Percentiles rank a stretch among this genome's conserved stretches.
Conservation (phyloP, 2,329 filamentous ascomycete species). For the Fusarium neocosmosporiellum region DNA sequence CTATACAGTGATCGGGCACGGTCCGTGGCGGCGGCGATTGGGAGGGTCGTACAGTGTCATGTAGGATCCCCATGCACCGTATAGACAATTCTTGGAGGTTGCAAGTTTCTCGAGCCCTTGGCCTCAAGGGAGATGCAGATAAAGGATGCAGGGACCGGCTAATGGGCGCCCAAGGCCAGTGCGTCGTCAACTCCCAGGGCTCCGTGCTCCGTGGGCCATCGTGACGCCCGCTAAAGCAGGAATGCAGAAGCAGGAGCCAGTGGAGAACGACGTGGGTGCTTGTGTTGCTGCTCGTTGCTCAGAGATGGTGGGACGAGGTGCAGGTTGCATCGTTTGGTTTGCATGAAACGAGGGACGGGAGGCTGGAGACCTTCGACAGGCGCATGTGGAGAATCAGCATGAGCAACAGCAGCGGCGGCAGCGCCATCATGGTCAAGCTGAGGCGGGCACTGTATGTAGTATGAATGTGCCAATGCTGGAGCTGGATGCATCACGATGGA, state of each 20-base stretch:
- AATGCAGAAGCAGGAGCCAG: constrained; percentile 9
- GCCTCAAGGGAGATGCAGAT: constrained; percentile 38
- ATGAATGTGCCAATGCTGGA: constrained; percentile 18
- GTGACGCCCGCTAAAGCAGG: constrained; percentile 21
- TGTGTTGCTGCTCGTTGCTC: background rate
- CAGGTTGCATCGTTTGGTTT: constrained; percentile 25
- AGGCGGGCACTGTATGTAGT: constrained; percentile 18
- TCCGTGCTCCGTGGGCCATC: constrained; percentile 23
- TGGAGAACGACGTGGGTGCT: constrained; percentile 9
- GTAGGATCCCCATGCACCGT: constrained; percentile 39
- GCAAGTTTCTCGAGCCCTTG: constrained; percentile 24
- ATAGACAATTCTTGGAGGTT: constrained; percentile 46
- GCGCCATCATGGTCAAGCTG: background rate
- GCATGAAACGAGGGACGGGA: constrained; percentile 30
- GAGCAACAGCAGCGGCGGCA: background rate
- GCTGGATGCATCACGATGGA: constrained; percentile 22
- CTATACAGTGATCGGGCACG: constrained; percentile 42
- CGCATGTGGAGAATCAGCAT: constrained; percentile 35
- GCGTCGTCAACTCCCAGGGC: constrained; percentile 21
- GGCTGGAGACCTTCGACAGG: constrained; percentile 25
- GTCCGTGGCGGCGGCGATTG: background rate
- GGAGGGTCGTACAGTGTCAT: constrained; percentile 25
- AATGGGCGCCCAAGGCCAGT: constrained; percentile 32
- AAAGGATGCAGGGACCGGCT: constrained; percentile 43
- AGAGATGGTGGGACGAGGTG: constrained; percentile 31